Evolutionary conservation across 1,284 basidiomycete genomes (phyloP).

Genomic region (Heliocybe sulcata): DNA sequence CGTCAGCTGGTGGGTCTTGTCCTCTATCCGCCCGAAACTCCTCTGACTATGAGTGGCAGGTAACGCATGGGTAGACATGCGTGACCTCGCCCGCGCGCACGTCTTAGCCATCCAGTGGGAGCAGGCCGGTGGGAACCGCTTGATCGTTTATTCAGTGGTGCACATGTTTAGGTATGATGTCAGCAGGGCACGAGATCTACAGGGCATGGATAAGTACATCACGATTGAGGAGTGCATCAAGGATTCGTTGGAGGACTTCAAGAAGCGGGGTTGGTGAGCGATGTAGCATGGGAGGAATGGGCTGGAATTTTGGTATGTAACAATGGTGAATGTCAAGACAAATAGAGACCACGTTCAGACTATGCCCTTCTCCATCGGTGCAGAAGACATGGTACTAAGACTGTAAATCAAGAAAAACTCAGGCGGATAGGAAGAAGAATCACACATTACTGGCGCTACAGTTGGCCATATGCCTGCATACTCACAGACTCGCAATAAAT

Average conservation of each 20-base stretch:
- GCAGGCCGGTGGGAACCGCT: constrained; percentile 53
- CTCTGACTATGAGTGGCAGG: background rate
- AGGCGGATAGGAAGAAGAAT: no score
- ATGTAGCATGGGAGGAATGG: no score
- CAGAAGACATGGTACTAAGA: no score
- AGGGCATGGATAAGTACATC: constrained; percentile 4
- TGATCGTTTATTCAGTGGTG: constrained; percentile 30
- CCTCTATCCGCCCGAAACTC: background rate
- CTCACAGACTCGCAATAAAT: no score
- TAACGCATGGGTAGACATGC: constrained; percentile 45
- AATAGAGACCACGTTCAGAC: no score
- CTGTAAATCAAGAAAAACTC: no score
- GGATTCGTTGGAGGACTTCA: constrained; percentile 9
- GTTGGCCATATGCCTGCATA: no score
- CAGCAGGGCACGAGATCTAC: background rate
- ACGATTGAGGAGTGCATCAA: constrained; percentile 4
- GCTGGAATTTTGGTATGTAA: no score
- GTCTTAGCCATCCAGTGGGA: constrained; percentile 41
- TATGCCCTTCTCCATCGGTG: no score
- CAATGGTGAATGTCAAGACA: no score
- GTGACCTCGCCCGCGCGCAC: constrained; percentile 56
- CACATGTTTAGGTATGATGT: constrained; percentile 1
- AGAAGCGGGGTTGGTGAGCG: constrained; percentile 6
- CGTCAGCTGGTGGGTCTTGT: constrained; percentile 9
- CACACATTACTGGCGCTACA: no score